Evolutionary conservation across 148 eudicot genomes (phyloP), one percentile per base, ranked within the genome.

Genomic region (Vaccinium corymbosum): DNA sequence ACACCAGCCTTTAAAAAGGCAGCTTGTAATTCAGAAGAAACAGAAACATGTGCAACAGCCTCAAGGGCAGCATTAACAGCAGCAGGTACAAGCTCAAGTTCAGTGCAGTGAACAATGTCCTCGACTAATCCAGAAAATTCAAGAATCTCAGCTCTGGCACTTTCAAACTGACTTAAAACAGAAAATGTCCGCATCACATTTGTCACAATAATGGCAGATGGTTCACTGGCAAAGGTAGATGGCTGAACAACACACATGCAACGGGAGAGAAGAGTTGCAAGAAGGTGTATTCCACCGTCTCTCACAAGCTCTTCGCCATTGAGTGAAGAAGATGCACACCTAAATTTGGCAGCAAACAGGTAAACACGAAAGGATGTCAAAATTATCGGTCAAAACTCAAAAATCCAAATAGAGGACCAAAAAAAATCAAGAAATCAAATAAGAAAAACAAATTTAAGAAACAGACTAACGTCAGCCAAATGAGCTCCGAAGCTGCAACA

Each of bases 251-350:
- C 98, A 87, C 94, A 89, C 98, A 97, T 94, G 88, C 99, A 97
- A 46, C 98, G 97, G 35, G 97, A 94, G 83, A 97, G 95, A 84
- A 94, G 96, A 75, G 90, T 90, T 56, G 92, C 99, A 83, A 97
- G 94, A 86, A 97, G 95, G 84, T 95, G 95, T 89, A 97, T 88
- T 68, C 99, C 99, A 74, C 93, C 95, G 90, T 94, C 99, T 89
- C 99, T 93, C 82, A 94, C 99, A 87, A 97, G 98, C 89, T 97
- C 99, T 91, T 97, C 99, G 83, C 99, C 99, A 89, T 97, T 97
- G 57, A 97, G 80, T 72, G 95, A 89, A 84, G 99, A 97, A 85
- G 99, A 95, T 80, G 92, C 99, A 86, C 99, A 97, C 86, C 99
- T 97, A 81, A 86, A 79, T 70, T 77, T 53, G 29, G 35, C 38